phyloP scores from a whole-genome alignment of 148 eudicot genomes.

The Rhododendron kiyosumense region DNA sequence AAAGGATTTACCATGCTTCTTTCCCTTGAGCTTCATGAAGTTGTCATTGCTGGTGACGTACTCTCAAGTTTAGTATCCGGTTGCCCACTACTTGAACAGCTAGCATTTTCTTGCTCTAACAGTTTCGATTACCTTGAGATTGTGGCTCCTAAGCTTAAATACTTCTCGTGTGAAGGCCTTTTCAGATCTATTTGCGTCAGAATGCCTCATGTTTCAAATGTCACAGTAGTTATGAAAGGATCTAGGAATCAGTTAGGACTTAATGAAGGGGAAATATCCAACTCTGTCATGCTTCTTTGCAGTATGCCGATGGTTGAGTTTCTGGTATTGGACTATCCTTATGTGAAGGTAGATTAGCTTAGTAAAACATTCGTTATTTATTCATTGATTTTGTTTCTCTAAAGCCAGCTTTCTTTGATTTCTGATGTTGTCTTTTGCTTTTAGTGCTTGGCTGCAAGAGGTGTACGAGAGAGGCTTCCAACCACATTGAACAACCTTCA shows the following conservation, averaged over 20 bases:
- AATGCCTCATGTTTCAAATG: not conserved
- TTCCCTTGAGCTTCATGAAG: not conserved
- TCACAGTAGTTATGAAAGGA: not conserved
- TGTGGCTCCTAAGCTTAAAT: not conserved
- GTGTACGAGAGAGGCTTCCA: not conserved
- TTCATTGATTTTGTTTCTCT: not conserved
- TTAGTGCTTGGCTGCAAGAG: not conserved
- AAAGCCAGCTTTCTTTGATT: not conserved
- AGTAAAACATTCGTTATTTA: too few relatives aligned
- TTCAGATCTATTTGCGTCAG: not conserved
- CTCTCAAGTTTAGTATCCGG: not conserved
- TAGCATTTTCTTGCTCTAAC: not conserved
- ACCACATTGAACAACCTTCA: not conserved
- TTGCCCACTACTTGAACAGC: conserved; percentile 6
- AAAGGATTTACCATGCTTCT: conserved; percentile 11
- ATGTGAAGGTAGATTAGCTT: not conserved
- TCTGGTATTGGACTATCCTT: not conserved
- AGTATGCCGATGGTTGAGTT: not conserved
- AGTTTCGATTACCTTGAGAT: conserved; percentile 4
- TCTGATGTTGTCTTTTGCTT: not conserved
- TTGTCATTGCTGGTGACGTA: not conserved
- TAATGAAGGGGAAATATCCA: not conserved
- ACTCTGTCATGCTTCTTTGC: not conserved
- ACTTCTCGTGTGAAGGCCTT: not conserved
- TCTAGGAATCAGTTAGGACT: not conserved